phyloP scores from a whole-genome alignment of 1,139 yeast genomes.

The Hemisphaericaspora xylanilytica region DNA sequence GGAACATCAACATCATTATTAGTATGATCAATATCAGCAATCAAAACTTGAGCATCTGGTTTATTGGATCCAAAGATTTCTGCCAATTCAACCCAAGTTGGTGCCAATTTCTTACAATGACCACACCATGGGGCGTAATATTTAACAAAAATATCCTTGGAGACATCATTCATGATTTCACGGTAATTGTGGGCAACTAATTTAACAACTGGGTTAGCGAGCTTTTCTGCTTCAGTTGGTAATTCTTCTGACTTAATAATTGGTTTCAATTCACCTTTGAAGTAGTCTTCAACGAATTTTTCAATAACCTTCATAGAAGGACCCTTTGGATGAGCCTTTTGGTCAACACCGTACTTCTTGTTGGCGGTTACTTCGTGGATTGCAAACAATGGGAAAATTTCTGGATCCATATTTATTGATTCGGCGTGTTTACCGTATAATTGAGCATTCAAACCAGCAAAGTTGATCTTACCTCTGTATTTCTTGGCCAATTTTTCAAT shows the following conservation, averaged over 20 bases:
- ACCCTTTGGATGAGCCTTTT: slow-evolving; percentile 39
- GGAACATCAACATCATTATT: slow-evolving; percentile 78
- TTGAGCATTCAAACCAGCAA: slow-evolving; percentile 84
- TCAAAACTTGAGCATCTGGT: slow-evolving; percentile 51
- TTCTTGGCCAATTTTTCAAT: slow-evolving; percentile 67
- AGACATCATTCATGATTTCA: slow-evolving; percentile 59
- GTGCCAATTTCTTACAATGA: slow-evolving; percentile 95
- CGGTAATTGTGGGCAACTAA: slow-evolving; percentile 87
- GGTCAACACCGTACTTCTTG: slow-evolving; percentile 72
- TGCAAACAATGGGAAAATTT: slow-evolving; percentile 86
- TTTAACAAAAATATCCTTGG: slow-evolving; percentile 87
- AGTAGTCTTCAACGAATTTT: slow-evolving; percentile 61
- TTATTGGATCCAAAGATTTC: slow-evolving; percentile 54
- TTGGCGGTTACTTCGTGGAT: slow-evolving; percentile 71
- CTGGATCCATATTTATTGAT: slow-evolving; percentile 75
- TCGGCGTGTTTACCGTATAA: slow-evolving; percentile 87
- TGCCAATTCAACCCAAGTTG: slow-evolving; percentile 86
- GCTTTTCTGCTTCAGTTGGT: slow-evolving; percentile 65
- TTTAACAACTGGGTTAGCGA: slow-evolving; percentile 69
- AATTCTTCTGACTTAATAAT: slow-evolving; percentile 81
- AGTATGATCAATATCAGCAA: slow-evolving; percentile 90
- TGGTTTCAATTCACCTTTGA: slow-evolving; percentile 65
- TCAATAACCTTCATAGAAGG: slow-evolving; percentile 45
- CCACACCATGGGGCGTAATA: slow-evolving; percentile 99
- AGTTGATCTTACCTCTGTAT: slow-evolving; percentile 77